Conservation (phyloP, 768 basidiomycete genomes). For the Lentinula lateritia region DNA sequence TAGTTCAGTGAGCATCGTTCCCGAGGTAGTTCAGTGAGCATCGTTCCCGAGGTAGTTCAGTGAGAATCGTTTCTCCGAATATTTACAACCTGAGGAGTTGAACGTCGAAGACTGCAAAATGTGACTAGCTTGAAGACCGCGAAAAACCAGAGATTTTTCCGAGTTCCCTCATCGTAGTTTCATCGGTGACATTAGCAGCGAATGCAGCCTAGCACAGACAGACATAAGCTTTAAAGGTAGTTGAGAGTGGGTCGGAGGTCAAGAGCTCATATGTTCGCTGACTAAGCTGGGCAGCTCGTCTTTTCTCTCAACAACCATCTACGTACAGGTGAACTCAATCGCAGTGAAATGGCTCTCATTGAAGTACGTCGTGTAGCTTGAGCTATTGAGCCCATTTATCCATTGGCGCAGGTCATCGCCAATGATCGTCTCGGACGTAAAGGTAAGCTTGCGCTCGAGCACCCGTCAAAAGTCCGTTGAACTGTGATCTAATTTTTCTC, state of each 20-base stretch:
- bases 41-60: not conserved
- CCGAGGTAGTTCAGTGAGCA: not conserved
- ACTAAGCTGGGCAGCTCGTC: not conserved
- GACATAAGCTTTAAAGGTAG: no score
- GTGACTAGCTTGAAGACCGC: not conserved
- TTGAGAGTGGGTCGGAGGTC: no score
- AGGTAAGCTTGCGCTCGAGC: constrained; percentile 44
- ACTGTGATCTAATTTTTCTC: constrained; percentile 1
- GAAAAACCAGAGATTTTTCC: not conserved
- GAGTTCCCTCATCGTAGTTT: not conserved
- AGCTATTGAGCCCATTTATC: not conserved
- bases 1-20: not conserved
- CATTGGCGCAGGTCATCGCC: constrained; percentile 67
- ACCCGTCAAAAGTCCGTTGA: not conserved
- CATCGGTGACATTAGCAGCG: not conserved
- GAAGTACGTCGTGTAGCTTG: constrained; percentile 31
- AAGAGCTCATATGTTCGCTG: not conserved
- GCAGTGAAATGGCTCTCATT: constrained; percentile 42
- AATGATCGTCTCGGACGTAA: constrained; percentile 94
- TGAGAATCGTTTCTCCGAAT: not conserved
- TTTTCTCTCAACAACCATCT: not conserved
- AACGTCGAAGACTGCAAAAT: not conserved
- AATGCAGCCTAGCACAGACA: no score
- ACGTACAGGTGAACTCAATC: not conserved
- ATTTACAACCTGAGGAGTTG: not conserved